Conservation (phyloP, 306 rosid genomes). For the Castanea sativa region DNA sequence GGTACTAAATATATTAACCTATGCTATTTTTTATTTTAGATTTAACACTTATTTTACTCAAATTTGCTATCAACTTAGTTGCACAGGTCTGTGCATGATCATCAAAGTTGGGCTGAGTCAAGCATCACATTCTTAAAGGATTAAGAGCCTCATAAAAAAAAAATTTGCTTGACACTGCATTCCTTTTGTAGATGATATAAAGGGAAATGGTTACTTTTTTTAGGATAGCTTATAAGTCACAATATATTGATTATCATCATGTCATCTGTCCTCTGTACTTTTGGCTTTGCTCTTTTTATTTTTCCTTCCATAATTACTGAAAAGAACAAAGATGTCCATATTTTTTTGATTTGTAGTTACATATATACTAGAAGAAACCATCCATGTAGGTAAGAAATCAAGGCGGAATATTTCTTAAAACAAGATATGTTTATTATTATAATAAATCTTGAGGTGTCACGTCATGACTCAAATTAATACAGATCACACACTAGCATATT, state of each 20-base stretch:
- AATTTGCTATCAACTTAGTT: neutral
- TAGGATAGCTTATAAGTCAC: neutral
- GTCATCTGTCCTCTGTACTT: neutral
- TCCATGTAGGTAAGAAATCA: neutral
- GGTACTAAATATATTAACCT: neutral
- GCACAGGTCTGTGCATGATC: neutral
- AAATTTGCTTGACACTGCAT: neutral
- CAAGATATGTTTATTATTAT: neutral
- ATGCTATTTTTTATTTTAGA: neutral
- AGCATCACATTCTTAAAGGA: no score
- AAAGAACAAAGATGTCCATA: neutral
- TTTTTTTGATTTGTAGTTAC: neutral
- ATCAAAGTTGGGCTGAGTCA: neutral
- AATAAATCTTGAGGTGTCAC: neutral
- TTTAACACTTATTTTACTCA: neutral
- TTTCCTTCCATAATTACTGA: neutral
- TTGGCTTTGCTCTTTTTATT: neutral
- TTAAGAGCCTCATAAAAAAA: constrained; percentile 1
- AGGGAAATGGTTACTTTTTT: neutral
- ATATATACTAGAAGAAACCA: neutral
- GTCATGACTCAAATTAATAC: neutral
- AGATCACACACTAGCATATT: neutral
- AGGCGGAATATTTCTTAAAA: neutral
- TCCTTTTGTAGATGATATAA: neutral
- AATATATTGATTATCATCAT: no score